Evolutionary conservation across 352 stramenopile genomes (phyloP).

Genomic region (Phytophthora hybrid): DNA sequence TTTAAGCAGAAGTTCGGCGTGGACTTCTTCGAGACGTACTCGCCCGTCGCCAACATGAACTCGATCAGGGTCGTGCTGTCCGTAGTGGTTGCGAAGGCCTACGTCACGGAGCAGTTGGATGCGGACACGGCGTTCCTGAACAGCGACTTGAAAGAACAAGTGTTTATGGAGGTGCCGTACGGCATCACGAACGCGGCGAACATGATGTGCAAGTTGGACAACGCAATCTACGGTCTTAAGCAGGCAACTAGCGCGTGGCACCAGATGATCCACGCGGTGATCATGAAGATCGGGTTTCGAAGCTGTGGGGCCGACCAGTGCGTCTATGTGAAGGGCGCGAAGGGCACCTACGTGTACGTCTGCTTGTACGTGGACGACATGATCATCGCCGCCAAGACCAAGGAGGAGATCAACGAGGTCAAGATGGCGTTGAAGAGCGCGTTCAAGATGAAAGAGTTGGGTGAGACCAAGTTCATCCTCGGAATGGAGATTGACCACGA

Average conservation of each 20-base stretch:
- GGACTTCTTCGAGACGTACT: not conserved
- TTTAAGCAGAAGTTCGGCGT: not conserved
- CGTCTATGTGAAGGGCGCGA: too few species aligned
- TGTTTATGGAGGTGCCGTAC: too few species aligned
- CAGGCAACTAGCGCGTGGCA: not conserved
- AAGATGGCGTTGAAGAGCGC: constrained; percentile 4
- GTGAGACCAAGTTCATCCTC: not conserved
- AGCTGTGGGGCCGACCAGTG: too few species aligned
- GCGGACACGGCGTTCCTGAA: too few species aligned
- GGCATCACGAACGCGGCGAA: too few species aligned
- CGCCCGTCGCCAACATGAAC: not conserved
- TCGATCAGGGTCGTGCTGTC: constrained; percentile 1
- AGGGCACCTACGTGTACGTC: too few species aligned
- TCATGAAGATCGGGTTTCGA: not conserved
- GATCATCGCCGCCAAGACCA: constrained; percentile 1
- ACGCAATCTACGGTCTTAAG: not conserved
- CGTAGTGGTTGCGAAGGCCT: not conserved
- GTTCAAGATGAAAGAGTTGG: too few species aligned
- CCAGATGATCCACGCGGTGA: not conserved
- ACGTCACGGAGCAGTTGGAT: not conserved
- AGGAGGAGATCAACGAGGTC: not conserved
- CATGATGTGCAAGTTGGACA: too few species aligned
- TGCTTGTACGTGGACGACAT: not conserved
- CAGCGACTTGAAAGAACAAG: too few species aligned
- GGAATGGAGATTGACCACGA: not conserved